phyloP scores from a whole-genome alignment of 2,329 filamentous ascomycete genomes.

The Chrysoporthe austroafricana region DNA sequence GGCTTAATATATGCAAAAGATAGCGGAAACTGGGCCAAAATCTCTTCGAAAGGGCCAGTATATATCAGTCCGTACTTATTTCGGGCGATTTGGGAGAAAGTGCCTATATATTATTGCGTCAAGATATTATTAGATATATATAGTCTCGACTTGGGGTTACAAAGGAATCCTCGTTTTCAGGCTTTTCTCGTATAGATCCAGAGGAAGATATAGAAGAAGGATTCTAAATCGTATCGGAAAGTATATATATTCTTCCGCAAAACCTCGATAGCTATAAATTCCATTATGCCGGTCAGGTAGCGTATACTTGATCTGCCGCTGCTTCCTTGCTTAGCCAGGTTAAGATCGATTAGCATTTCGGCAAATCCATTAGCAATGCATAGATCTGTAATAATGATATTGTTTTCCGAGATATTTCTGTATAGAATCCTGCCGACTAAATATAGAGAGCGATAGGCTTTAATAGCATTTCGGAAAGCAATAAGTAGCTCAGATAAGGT shows the following conservation, averaged over 20 bases:
- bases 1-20: too few species aligned
- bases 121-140: too few species aligned
- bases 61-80: too few species aligned
- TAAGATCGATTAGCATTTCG: constrained; percentile 42
- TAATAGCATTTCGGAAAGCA: constrained; percentile 40
- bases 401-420: constrained; percentile 42
- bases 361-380: constrained; percentile 29
- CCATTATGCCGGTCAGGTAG: constrained; percentile 37
- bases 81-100: too few species aligned
- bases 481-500: constrained; percentile 40
- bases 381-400: constrained; percentile 41
- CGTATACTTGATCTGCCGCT: constrained; percentile 32
- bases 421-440: constrained; percentile 40
- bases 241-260: constrained; percentile 31
- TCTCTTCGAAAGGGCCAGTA: too few species aligned
- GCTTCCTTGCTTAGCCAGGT: constrained; percentile 38
- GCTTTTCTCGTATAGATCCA: too few species aligned
- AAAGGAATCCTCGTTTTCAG: too few species aligned
- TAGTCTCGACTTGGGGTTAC: too few species aligned
- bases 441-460: constrained; percentile 41
- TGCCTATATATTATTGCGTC: too few species aligned
- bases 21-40: too few species aligned
- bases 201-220: too few species aligned
- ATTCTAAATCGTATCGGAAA: too few species aligned
- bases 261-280: constrained; percentile 42